Evolutionary conservation across 2,329 filamentous ascomycete species (phyloP).

Genomic region (Colletotrichum sp.): DNA sequence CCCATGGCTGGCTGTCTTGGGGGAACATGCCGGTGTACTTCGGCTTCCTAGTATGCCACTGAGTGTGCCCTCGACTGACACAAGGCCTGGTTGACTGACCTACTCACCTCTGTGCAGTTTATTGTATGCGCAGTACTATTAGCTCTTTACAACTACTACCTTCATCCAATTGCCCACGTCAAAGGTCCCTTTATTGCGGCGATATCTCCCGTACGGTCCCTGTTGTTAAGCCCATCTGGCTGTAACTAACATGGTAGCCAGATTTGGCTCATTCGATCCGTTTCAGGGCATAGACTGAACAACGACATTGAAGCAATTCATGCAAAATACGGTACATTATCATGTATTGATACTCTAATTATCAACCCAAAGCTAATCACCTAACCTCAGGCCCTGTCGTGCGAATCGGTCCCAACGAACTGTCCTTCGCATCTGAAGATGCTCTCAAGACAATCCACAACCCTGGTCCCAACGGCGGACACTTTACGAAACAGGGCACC

Average conservation of each 20-base stretch:
- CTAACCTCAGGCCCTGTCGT: background rate
- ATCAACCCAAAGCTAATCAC: no score
- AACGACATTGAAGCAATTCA: constrained; percentile 1
- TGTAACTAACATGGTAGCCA: background rate
- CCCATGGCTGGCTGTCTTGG: background rate
- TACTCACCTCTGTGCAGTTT: background rate
- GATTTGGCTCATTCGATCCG: constrained; percentile 3
- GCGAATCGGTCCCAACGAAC: background rate
- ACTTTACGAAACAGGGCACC: constrained; percentile 6
- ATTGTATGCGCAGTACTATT: background rate
- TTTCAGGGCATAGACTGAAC: background rate
- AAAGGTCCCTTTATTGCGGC: background rate
- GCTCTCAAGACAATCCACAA: constrained; percentile 4
- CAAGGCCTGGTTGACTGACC: background rate
- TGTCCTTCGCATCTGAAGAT: constrained; percentile 1
- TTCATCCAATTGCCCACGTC: background rate
- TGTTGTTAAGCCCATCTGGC: rapidly evolving
- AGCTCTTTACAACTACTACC: background rate
- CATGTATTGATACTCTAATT: no score
- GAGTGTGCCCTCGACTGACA: background rate
- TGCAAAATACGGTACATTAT: background rate
- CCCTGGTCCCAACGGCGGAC: background rate
- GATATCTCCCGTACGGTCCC: background rate
- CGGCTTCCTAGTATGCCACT: background rate
- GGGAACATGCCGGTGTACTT: background rate